Conservation (phyloP, 108 stramenopile species). For the Mayamaea pseudoterrestris region DNA sequence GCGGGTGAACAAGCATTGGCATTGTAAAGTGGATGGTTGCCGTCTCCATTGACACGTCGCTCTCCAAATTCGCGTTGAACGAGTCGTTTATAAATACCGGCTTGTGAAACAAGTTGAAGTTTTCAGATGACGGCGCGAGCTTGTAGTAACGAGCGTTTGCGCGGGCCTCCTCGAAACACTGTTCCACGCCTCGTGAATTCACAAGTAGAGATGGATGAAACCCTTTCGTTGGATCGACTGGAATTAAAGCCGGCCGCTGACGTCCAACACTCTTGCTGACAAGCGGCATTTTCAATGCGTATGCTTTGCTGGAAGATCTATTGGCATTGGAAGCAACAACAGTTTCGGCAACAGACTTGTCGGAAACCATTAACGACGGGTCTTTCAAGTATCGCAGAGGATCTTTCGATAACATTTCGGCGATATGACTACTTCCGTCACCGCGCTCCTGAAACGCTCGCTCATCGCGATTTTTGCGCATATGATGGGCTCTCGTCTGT, state of each 20-base stretch:
- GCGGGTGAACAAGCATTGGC: too few relatives aligned
- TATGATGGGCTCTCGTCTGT: conserved; percentile 10
- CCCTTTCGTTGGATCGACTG: too few relatives aligned
- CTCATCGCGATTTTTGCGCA: conserved; percentile 36
- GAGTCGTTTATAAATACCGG: too few relatives aligned
- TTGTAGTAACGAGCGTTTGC: conserved; percentile 24
- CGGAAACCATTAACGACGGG: conserved; percentile 30
- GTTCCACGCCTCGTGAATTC: conserved; percentile 37
- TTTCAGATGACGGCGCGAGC: conserved; percentile 11
- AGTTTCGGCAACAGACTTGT: conserved; percentile 13
- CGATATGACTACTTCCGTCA: conserved; percentile 26
- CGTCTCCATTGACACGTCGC: neutral
- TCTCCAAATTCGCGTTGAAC: conserved; percentile 45
- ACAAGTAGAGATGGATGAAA: conserved; percentile 38
- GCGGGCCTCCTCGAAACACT: conserved; percentile 67
- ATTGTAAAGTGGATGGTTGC: too few relatives aligned
- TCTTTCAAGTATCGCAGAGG: conserved; percentile 65
- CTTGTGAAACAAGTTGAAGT: conserved; percentile 55
- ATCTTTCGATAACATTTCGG: conserved; percentile 50
- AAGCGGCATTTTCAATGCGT: too few relatives aligned
- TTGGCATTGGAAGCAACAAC: too few relatives aligned
- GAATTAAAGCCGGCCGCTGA: too few relatives aligned
- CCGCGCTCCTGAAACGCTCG: conserved; percentile 54
- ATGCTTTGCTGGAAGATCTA: too few relatives aligned
- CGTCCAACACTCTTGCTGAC: too few relatives aligned